Percentiles rank a stretch among this genome's conserved stretches.
These are phyloP conservation scores for Nepenthes gracilis DNA, from an alignment of 148 eudicot genomes.

Conservation along the genomic window DNA sequence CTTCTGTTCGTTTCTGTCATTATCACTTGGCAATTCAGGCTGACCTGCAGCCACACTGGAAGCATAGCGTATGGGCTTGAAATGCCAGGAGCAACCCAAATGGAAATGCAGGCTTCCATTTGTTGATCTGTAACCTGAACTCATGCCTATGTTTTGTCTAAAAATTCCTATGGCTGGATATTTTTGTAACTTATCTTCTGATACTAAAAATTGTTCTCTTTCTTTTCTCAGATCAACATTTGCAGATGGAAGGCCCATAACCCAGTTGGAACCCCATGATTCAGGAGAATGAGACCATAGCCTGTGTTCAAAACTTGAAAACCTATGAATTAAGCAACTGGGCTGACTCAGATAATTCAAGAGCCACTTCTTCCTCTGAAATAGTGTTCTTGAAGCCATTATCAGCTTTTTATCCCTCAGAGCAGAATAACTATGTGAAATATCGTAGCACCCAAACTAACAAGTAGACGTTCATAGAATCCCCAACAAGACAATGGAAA, in stretches of 20 bases:
- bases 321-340: constrained; percentile 17
- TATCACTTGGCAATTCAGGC: constrained; percentile 22
- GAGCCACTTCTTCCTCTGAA: constrained; percentile 36
- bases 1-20: constrained; percentile 31
- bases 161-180: constrained; percentile 21
- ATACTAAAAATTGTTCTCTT: constrained; percentile 17
- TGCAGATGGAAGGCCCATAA: constrained; percentile 15
- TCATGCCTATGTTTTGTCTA: constrained; percentile 15
- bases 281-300: constrained; percentile 18
- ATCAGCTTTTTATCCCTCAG: too few relatives aligned
- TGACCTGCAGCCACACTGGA: constrained; percentile 45
- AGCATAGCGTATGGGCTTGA: constrained; percentile 24
- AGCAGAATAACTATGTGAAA: too few relatives aligned
- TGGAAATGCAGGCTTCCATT: constrained; percentile 15
- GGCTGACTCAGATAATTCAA: constrained; percentile 24
- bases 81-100: constrained; percentile 23
- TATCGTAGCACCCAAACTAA: too few relatives aligned
- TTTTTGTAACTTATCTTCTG: constrained; percentile 16
- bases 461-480: too few relatives aligned
- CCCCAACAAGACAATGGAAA: too few relatives aligned
- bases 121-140: constrained; percentile 18
- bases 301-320: constrained; percentile 26
- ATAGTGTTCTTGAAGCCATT: constrained; percentile 54
- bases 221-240: constrained; percentile 15
- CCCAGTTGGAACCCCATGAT: constrained; percentile 19